These are phyloP conservation scores for Metschnikowia sp. DNA, from an alignment of 805 yeast species.

Conservation along the genomic window DNA sequence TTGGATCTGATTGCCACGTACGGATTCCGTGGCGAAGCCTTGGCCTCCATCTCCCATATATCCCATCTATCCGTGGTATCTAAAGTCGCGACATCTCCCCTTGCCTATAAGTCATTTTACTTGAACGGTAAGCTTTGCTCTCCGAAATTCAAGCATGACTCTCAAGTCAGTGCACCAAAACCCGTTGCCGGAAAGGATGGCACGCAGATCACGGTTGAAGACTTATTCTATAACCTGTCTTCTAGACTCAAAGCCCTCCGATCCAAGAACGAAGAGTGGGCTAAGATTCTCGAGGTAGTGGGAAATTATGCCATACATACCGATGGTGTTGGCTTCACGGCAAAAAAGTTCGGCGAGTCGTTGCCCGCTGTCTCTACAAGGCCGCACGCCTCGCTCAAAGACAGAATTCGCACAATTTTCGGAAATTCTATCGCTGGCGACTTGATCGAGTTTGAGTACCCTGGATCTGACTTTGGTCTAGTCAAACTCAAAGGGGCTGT, in stretches of 20 bases:
- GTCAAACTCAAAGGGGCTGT: conserved; percentile 53
- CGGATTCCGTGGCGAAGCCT: conserved; percentile 96
- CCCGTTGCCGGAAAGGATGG: conserved; percentile 88
- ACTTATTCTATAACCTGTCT: conserved; percentile 84
- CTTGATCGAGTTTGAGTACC: conserved; percentile 46
- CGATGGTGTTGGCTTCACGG: conserved; percentile 64
- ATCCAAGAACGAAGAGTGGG: conserved; percentile 69
- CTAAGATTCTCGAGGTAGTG: conserved; percentile 74
- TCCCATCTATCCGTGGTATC: conserved; percentile 79
- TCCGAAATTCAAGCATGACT: conserved; percentile 32
- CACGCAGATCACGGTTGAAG: conserved; percentile 81
- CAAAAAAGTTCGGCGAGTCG: conserved; percentile 77
- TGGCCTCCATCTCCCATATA: conserved; percentile 90
- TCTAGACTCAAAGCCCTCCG: conserved; percentile 67
- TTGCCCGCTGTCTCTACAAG: conserved; percentile 63
- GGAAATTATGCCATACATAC: conserved; percentile 82
- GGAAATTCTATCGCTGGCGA: conserved; percentile 70
- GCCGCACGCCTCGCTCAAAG: conserved; percentile 47
- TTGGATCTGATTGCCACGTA: conserved; percentile 67
- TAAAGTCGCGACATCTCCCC: conserved; percentile 52
- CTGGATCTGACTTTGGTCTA: conserved; percentile 44
- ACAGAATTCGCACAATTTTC: conserved; percentile 69
- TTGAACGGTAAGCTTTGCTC: conserved; percentile 59
- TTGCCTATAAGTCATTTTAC: conserved; percentile 74
- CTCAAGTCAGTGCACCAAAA: conserved; percentile 46